Base-by-base conservation (phyloP, 768 basidiomycete genomes). In the Kwoniella botswanensis region DNA sequence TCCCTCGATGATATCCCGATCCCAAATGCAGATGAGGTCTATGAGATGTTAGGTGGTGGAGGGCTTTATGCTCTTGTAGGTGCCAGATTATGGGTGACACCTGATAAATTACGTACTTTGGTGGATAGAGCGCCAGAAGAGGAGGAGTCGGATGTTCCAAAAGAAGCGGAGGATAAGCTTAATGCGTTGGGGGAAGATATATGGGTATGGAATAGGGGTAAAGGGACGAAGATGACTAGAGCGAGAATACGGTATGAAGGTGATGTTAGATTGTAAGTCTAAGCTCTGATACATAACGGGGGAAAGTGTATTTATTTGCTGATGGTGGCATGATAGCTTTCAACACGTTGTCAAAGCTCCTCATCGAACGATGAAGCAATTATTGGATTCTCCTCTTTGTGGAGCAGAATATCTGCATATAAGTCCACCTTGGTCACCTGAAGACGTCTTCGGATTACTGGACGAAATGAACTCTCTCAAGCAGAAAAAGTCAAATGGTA, bases 221-320 rank as follows among this genome's bases (percentile, higher is more conserved):
- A 63, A 24, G 71, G 68, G 12, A 75, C 65, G 11, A 57, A 72
- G 52, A 81, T 76, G 74, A 63, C 67, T 5, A 67, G 67, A 15
- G 74, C 77, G 24, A 71, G 79, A 46, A 79, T 81, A 55, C 65
- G 76, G 35, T 81, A 81, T 52, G 72, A 79, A 53, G 79, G 75
- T 6, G 74, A 74, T 63, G 72, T 73, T 4, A 53, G 79, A 26
- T 61, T 71, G 79, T 81, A 22, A 74, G 79, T 80, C 24, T 24
- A 9, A 17, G 35, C 11, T 55, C 18, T 6, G 9, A 63, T 50
- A 21, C n/a, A 58, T 10, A n/a, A 64, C 13, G 63, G 60, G 3
- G 52, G 73, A 65, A 53, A 2, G 9, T 24, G 13, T 18, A 15
- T 11, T 17, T 18, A 15, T 11, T 17, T 4, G 24, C 56, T 17